Conservation (phyloP, 306 rosid genomes). For the Chamaecrista fasciculata region DNA sequence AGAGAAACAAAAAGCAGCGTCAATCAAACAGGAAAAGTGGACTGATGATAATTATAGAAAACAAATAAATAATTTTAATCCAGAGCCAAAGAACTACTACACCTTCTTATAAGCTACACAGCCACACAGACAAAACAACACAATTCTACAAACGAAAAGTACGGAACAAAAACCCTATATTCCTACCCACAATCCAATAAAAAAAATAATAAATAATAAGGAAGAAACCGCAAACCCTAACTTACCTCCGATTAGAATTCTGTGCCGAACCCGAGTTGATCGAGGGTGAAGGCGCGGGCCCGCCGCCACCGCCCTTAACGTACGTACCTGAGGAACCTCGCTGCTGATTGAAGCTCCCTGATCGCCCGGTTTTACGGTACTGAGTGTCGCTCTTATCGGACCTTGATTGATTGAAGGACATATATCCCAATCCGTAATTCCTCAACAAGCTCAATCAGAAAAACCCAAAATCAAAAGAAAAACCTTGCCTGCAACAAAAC, state of each 20-base stretch:
- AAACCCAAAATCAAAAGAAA: neutral
- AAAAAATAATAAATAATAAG: neutral
- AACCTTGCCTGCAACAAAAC: conserved; percentile 37
- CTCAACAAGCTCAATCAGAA: conserved; percentile 16
- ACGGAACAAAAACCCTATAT: conserved; percentile 4
- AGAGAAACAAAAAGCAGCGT: conserved; percentile 21
- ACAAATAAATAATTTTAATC: neutral
- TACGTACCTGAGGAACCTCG: conserved; percentile 52
- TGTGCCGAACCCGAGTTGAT: conserved; percentile 26
- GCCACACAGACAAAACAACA: neutral
- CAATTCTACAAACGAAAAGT: neutral
- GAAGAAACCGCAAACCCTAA: conserved; percentile 15
- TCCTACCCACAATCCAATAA: neutral
- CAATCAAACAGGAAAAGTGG: conserved; percentile 15
- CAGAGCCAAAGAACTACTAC: neutral
- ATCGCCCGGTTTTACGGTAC: conserved; percentile 68
- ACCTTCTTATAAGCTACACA: conserved; percentile 1
- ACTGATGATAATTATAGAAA: neutral
- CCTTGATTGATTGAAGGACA: conserved; percentile 99
- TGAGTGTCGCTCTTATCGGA: conserved; percentile 71
- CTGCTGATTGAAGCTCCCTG: conserved; percentile 75
- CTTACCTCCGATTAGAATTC: conserved; percentile 57
- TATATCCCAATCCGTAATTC: conserved; percentile 68
- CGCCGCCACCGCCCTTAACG: conserved; percentile 74
- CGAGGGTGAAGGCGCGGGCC: conserved; percentile 62